Percentiles rank a stretch among this genome's conserved stretches.
These are phyloP conservation scores for Rossbeevera mucosa DNA, from an alignment of 768 basidiomycete species.

Conservation along the genomic window DNA sequence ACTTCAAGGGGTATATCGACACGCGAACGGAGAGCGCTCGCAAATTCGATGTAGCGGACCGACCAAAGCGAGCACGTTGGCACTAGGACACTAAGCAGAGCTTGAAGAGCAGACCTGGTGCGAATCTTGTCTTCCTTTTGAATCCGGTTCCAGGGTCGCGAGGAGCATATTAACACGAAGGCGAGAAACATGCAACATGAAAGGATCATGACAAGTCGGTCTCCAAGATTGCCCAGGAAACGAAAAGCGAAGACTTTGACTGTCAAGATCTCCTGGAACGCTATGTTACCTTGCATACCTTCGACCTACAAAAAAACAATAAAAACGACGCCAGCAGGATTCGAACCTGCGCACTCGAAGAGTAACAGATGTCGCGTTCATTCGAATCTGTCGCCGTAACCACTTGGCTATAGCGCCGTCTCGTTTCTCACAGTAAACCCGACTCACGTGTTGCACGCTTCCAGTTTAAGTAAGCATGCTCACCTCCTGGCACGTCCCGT, in stretches of 20 bases:
- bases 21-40: slow-evolving; percentile 20
- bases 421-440: not conserved
- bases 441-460: not conserved
- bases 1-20: slow-evolving; percentile 33
- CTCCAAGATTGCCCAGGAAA: not conserved
- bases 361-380: slow-evolving; percentile 32
- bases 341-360: slow-evolving; percentile 40
- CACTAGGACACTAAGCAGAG: slow-evolving; percentile 38
- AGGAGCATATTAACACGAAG: slow-evolving; percentile 8
- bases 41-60: slow-evolving; percentile 31
- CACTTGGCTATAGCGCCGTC: slow-evolving; percentile 64
- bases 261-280: slow-evolving; percentile 1
- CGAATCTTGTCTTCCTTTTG: slow-evolving; percentile 7
- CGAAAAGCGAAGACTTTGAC: not conserved
- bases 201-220: not conserved
- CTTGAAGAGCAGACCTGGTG: slow-evolving; percentile 28
- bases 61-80: slow-evolving; percentile 47
- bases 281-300: not conserved
- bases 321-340: slow-evolving; percentile 38
- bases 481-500: too few relatives aligned
- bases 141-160: not conserved
- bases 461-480: slow-evolving; percentile 6
- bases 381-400: slow-evolving; percentile 77
- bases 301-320: too few relatives aligned
- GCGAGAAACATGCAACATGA: slow-evolving; percentile 8